Conservation (phyloP, 2,329 filamentous ascomycete genomes). For the Daldinia sp. region DNA sequence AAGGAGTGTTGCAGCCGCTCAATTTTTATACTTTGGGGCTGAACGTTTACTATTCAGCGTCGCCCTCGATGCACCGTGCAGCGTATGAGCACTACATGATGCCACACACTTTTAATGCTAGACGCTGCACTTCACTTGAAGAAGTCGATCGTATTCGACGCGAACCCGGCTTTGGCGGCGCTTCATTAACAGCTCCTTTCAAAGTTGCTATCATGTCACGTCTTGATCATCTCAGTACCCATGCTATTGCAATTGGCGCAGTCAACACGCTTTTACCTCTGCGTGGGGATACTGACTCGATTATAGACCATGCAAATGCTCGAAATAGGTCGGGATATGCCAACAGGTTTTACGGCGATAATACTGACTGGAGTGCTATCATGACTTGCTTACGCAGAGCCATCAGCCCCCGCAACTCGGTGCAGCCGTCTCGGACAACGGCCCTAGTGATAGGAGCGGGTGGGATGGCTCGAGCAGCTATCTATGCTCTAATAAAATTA, state of each 20-base stretch:
- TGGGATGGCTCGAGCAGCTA: slow-evolving; percentile 79
- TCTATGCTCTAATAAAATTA: slow-evolving; percentile 79
- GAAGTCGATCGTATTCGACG: slow-evolving; percentile 70
- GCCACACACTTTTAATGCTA: slow-evolving; percentile 72
- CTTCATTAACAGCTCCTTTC: slow-evolving; percentile 76
- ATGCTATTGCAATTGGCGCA: slow-evolving; percentile 77
- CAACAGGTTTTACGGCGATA: slow-evolving; percentile 75
- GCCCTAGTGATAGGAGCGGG: slow-evolving; percentile 71
- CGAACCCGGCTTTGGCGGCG: slow-evolving; percentile 74
- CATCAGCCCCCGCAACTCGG: slow-evolving; percentile 74
- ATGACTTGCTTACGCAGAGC: slow-evolving; percentile 71
- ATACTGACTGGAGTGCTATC: slow-evolving; percentile 77
- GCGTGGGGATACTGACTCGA: slow-evolving; percentile 62
- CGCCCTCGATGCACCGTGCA: slow-evolving; percentile 78
- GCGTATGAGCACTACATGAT: slow-evolving; percentile 75
- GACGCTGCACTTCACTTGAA: slow-evolving; percentile 70
- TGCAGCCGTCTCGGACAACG: slow-evolving; percentile 65
- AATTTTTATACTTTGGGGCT: slow-evolving; percentile 77
- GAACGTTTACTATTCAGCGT: slow-evolving; percentile 76
- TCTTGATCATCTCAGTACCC: slow-evolving; percentile 73
- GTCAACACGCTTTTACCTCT: slow-evolving; percentile 79
- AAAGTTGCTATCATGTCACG: slow-evolving; percentile 76
- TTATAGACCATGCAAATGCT: slow-evolving; percentile 68
- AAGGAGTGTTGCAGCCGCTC: slow-evolving; percentile 72
- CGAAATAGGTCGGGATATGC: slow-evolving; percentile 72